phyloP scores from a whole-genome alignment of 2,329 filamentous ascomycete genomes.

The Cyclaneusma minus region DNA sequence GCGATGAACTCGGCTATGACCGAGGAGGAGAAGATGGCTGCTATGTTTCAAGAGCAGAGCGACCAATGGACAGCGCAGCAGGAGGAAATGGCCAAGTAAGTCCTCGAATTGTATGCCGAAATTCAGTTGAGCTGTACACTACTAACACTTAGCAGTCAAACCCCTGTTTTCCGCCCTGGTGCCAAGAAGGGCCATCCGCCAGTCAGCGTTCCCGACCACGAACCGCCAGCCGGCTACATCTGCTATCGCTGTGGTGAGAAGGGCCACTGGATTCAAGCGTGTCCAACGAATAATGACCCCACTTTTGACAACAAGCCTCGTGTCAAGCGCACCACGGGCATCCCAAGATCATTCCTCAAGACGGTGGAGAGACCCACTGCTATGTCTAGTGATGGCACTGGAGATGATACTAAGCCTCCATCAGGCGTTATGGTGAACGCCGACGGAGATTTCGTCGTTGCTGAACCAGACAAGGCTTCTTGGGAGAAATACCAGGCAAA shows the following conservation, averaged over 20 bases:
- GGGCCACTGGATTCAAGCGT: constrained; percentile 98
- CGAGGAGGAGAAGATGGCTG: constrained; percentile 85
- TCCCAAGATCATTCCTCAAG: constrained; percentile 87
- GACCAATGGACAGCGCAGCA: constrained; percentile 90
- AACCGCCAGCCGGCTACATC: constrained; percentile 84
- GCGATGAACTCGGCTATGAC: constrained; percentile 69
- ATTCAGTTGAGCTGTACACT: constrained; percentile 20
- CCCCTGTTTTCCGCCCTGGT: constrained; percentile 43
- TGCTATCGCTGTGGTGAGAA: constrained; percentile 95
- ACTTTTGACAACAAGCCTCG: constrained; percentile 87
- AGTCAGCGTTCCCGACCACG: constrained; percentile 74
- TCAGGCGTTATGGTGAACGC: constrained; percentile 95
- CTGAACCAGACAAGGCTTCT: constrained; percentile 83
- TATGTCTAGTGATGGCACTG: constrained; percentile 55
- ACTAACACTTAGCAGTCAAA: constrained; percentile 33
- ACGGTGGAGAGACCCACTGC: constrained; percentile 84
- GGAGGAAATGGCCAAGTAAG: constrained; percentile 74
- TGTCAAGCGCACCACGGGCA: constrained; percentile 92
- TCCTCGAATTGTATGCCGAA: constrained; percentile 22
- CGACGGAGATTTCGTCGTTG: constrained; percentile 93
- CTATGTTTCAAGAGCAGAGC: constrained; percentile 79
- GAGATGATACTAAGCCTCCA: constrained; percentile 67
- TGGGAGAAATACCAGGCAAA: constrained; percentile 98
- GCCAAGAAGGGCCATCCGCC: constrained; percentile 29
- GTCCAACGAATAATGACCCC: constrained; percentile 95